Evolutionary conservation across 2,329 filamentous ascomycete species (phyloP).

Genomic region (Penicillium sp.): DNA sequence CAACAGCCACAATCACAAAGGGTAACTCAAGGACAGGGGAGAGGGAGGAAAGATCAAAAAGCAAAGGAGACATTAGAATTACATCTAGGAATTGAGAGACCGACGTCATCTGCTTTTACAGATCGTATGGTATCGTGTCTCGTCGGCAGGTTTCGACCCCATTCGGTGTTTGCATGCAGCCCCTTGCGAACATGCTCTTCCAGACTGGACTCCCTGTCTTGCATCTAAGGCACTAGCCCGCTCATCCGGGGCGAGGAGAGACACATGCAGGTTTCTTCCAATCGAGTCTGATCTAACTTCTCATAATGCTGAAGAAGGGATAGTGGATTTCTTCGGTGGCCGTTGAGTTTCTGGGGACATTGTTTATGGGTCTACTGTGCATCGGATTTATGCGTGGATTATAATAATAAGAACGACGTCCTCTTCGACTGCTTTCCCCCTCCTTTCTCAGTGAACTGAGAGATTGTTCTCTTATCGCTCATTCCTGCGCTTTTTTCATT

Average conservation of each 20-base stretch:
- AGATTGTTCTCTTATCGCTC: slow-evolving; percentile 7
- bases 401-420: slow-evolving; percentile 11
- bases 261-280: slow-evolving; percentile 18
- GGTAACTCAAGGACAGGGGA: too few relatives aligned
- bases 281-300: slow-evolving; percentile 10
- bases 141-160: not conserved
- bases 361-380: slow-evolving; percentile 11
- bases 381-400: not conserved
- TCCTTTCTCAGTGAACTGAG: slow-evolving; percentile 2
- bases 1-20: not conserved
- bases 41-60: not conserved
- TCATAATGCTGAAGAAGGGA: slow-evolving; percentile 13
- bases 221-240: slow-evolving; percentile 10
- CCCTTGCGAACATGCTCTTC: slow-evolving; percentile 21
- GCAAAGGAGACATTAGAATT: not conserved
- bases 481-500: not conserved
- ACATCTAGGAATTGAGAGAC: too few relatives aligned
- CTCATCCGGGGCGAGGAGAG: slow-evolving; percentile 20
- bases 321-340: slow-evolving; percentile 17
- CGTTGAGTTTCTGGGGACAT: slow-evolving; percentile 13
- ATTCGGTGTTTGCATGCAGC: slow-evolving; percentile 10
- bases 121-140: not conserved
- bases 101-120: not conserved
- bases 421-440: not conserved
- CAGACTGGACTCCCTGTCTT: slow-evolving; percentile 16